Evolutionary conservation across 2,329 filamentous ascomycete genomes (phyloP), one percentile per base, ranked within the genome.

Genomic region (Penicillium thymicola): DNA sequence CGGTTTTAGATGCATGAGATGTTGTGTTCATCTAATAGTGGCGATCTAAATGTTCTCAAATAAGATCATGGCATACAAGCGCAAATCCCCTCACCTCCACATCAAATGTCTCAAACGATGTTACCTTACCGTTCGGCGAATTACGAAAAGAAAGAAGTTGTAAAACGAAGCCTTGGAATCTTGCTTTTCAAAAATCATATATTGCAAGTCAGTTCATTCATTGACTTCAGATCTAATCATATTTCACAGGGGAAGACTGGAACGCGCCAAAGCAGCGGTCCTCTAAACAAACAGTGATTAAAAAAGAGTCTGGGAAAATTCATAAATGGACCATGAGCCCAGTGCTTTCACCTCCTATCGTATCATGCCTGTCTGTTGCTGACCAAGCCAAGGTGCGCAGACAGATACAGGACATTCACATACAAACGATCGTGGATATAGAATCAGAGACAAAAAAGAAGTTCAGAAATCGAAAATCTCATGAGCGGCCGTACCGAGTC

Each of bases 401-500:
- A 55, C 59, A 54, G n/a, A 50, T 58, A 57, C 44, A 58, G 42
- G 47, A 58, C 46, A 55, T 51, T 46, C 54, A 52, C 40, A 54
- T 42, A 38, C 52, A 37, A 40, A 32, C 47, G 48, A 50, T 59
- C 51, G 40, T 48, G 28, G 52, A 53, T 54, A 53, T 49, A 59
- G 44, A 46, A 13, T 44, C 48, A 58, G 47, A 52, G 52, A 54
- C 42, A 48, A 36, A 51, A 51, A 51, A 37, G 43, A 51, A 48
- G 57, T 46, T 42, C 47, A 51, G 47, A 45, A 48, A 45, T 28
- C 16, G 10, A 41, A 52, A 21, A 45, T 41, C 44, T 65, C 63
- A 72, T 68, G 69, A 71, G 14, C 71, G 72, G 54, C 78, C 76
- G 75, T 94, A 95, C 72, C 85, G 87, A 62, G 89, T 82, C 85